These are phyloP conservation scores for Fusarium pininemorale DNA, from an alignment of 2,329 filamentous ascomycete species.

Conservation along the genomic window DNA sequence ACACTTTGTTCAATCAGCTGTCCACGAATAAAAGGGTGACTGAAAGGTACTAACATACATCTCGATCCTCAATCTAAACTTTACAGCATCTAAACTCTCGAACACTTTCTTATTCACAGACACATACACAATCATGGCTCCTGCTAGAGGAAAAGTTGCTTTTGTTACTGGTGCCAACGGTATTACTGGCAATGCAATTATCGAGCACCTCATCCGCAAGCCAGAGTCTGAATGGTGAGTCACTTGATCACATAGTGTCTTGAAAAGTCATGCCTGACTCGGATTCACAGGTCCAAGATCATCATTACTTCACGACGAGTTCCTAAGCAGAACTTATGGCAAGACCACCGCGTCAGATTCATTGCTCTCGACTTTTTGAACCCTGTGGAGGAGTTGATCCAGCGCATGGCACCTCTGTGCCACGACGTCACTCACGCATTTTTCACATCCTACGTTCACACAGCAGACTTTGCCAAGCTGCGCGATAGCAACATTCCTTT, in stretches of 20 bases:
- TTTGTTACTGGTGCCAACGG: conserved; percentile 31
- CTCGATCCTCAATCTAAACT: neutral
- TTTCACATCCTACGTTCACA: conserved; percentile 30
- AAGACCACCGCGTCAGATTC: conserved; percentile 26
- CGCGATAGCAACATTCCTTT: conserved; percentile 24
- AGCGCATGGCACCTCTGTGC: conserved; percentile 20
- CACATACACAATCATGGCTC: neutral
- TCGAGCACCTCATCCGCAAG: conserved; percentile 27
- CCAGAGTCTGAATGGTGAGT: conserved; percentile 24
- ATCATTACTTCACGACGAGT: conserved; percentile 25
- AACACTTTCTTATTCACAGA: too few species aligned
- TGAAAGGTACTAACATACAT: neutral
- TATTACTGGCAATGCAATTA: conserved; percentile 32
- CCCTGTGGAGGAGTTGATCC: conserved; percentile 26
- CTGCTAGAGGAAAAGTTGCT: conserved; percentile 19
- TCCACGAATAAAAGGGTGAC: neutral
- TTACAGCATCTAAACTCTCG: neutral
- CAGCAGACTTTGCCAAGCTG: conserved; percentile 27
- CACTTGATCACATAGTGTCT: too few species aligned
- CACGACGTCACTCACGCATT: conserved; percentile 30
- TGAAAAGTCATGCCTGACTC: too few species aligned
- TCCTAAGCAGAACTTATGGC: conserved; percentile 21
- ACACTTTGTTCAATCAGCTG: neutral
- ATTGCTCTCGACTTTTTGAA: conserved; percentile 27
- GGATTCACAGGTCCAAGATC: conserved; percentile 23